Percentiles rank a stretch among this genome's conserved stretches.
Evolutionary conservation across 2,329 filamentous ascomycete genomes (phyloP).

Genomic region (Coniochaeta pulveracea): DNA sequence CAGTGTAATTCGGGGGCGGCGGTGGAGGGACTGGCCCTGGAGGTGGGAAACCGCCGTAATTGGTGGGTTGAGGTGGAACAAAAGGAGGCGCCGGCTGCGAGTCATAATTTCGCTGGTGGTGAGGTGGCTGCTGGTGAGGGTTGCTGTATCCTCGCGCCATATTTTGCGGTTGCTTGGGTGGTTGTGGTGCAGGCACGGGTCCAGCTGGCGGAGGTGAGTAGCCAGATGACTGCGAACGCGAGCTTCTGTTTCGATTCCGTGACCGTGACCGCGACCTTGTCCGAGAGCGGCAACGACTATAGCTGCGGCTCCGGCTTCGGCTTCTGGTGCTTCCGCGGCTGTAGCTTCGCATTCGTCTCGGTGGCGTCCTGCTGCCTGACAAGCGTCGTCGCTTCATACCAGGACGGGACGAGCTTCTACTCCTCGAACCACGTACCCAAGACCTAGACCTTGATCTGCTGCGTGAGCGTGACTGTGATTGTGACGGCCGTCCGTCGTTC

Average conservation of each 20-base stretch:
- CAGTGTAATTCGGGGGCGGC: conserved; percentile 25
- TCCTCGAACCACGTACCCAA: conserved; percentile 16
- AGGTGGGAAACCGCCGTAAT: conserved; percentile 14
- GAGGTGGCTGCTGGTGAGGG: neutral
- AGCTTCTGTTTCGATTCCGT: conserved; percentile 10
- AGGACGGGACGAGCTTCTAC: conserved; percentile 22
- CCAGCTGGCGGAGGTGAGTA: conserved; percentile 9
- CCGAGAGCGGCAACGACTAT: conserved; percentile 16
- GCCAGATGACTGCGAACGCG: conserved; percentile 10
- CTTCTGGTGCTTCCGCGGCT: conserved; percentile 15
- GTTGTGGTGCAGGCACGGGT: neutral
- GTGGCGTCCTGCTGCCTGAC: conserved; percentile 1
- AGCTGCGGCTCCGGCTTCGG: conserved; percentile 11
- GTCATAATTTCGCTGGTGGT: conserved; percentile 9
- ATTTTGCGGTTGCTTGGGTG: neutral
- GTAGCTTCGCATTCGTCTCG: conserved; percentile 8
- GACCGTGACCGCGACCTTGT: conserved; percentile 14
- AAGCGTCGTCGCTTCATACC: conserved; percentile 26
- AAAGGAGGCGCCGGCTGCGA: conserved; percentile 8
- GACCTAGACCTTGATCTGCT: conserved; percentile 9
- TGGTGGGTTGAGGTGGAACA: conserved; percentile 10
- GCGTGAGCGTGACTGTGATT: conserved; percentile 8
- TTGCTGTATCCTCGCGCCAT: neutral
- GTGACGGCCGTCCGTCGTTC: conserved; percentile 21
- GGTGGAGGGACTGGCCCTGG: conserved; percentile 22